Evolutionary conservation across 305 asterid genomes (phyloP).

Genomic region (Fraxinus latifolia): DNA sequence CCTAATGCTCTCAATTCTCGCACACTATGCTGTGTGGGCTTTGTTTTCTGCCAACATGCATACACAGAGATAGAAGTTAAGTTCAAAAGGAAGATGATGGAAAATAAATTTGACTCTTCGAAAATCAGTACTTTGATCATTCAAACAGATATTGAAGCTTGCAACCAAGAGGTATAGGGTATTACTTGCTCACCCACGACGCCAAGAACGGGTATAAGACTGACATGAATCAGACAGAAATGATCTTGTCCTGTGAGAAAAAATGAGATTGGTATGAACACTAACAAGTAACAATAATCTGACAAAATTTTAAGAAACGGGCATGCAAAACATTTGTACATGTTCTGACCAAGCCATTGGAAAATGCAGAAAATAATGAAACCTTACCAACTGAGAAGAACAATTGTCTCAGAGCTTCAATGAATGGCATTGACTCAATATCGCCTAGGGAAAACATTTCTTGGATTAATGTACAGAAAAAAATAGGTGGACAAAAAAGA

Average conservation of each 20-base stretch:
- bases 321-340: neutral
- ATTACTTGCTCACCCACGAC: constrained; percentile 96
- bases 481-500: neutral
- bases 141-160: neutral
- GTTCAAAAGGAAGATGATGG: neutral
- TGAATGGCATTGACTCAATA: constrained; percentile 79
- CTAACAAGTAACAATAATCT: neutral
- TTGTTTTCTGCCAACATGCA: constrained; percentile 67
- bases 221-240: constrained; percentile 92
- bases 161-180: constrained; percentile 15
- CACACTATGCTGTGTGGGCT: constrained; percentile 96
- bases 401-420: constrained; percentile 80
- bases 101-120: neutral
- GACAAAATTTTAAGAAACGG: neutral
- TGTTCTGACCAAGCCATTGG: neutral
- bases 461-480: constrained; percentile 11
- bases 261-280: constrained; percentile 11
- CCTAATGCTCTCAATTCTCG: constrained; percentile 91
- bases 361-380: constrained; percentile 11
- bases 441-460: constrained; percentile 51
- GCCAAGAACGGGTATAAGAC: constrained; percentile 87
- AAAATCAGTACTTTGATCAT: neutral
- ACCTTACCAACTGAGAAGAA: constrained; percentile 77
- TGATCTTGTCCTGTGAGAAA: constrained; percentile 58
- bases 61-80: constrained; percentile 16